Evolutionary conservation across 2,329 filamentous ascomycete genomes (phyloP).

Genomic region (Pseudovirgaria hyperparasitica): DNA sequence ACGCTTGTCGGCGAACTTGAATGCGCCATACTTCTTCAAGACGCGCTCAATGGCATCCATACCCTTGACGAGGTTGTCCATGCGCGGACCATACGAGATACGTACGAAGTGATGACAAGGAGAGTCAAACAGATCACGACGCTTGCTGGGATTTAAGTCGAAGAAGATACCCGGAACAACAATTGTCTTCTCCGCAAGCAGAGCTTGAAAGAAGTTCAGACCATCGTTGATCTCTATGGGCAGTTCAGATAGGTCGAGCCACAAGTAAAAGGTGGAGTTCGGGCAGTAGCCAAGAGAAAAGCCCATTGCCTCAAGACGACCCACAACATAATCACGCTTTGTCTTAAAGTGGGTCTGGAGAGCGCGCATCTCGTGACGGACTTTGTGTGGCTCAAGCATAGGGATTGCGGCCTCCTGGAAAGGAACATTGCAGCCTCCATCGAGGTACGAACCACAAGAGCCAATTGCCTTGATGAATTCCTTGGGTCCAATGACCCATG

Average conservation of each 20-base stretch:
- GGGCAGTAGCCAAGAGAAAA: constrained; percentile 71
- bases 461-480: constrained; percentile 92
- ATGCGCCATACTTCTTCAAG: constrained; percentile 24
- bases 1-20: too few relatives aligned
- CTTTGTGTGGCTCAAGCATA: constrained; percentile 80
- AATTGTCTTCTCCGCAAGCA: constrained; percentile 86
- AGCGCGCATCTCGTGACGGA: constrained; percentile 75
- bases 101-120: constrained; percentile 59
- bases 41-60: constrained; percentile 27
- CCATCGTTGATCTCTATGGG: constrained; percentile 81
- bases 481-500: constrained; percentile 92
- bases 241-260: constrained; percentile 52
- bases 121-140: constrained; percentile 83
- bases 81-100: constrained; percentile 27
- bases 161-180: constrained; percentile 98
- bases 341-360: constrained; percentile 81
- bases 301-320: constrained; percentile 69
- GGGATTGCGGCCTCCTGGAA: constrained; percentile 89
- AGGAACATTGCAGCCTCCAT: constrained; percentile 86
- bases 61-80: constrained; percentile 27
- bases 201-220: constrained; percentile 92
- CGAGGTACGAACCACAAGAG: constrained; percentile 84
- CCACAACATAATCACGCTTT: constrained; percentile 86
- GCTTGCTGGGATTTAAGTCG: constrained; percentile 80
- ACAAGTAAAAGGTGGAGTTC: constrained; percentile 91